Base-by-base conservation (phyloP, 2,329 filamentous ascomycete genomes). In the Xylaria sp. region DNA sequence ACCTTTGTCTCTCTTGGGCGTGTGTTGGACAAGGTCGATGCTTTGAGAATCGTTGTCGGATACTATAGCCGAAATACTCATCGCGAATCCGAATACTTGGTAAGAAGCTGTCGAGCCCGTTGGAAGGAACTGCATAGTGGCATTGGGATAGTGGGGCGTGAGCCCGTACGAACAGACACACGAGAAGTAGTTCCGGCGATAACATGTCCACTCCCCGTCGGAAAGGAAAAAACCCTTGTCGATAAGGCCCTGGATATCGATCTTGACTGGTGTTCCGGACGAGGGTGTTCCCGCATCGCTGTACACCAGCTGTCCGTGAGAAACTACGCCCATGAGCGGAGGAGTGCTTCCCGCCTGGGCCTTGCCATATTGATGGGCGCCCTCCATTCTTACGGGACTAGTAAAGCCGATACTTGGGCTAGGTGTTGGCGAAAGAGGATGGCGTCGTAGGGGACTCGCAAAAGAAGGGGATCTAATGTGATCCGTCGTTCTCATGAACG, bases 141-240 rank as follows among this genome's bases (percentile, higher is more conserved):
- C 77, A n/a, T 79, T 81, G 1, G 82, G 80, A 62, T 82, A 83
- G 67, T 84, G 81, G 1, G 92, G 92, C 50, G 85, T 84, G 28
- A 97, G 82, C 13, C 87, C 87, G 80, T 91, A 97, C 2, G 91
- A 93, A 79, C 93, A 95, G 61, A 91, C 89, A 63, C 96, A 94
- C 0, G 92, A 91, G 78, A 97, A 96, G 81, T 97, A 97, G 79
- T 97, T 97, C 52, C 94, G 88, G 41, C 94, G 87, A 78, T 97
- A 97, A 82, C 94, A 97, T 0, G 94, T 97, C 94, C 94, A 97
- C 75, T 94, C 93, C 20, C 88, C 86, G 65, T 97, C 94, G 3
- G 87, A 87, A 44, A 90, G 84, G 78, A 97, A 97, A 81, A 97
- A 97, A 0, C 94, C 94, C 76, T 97, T 97, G 79, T 97, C 93